Evolutionary conservation across 1,139 yeast species (phyloP), one percentile per base, ranked within the genome.

Genomic region (Candida glucosophila): DNA sequence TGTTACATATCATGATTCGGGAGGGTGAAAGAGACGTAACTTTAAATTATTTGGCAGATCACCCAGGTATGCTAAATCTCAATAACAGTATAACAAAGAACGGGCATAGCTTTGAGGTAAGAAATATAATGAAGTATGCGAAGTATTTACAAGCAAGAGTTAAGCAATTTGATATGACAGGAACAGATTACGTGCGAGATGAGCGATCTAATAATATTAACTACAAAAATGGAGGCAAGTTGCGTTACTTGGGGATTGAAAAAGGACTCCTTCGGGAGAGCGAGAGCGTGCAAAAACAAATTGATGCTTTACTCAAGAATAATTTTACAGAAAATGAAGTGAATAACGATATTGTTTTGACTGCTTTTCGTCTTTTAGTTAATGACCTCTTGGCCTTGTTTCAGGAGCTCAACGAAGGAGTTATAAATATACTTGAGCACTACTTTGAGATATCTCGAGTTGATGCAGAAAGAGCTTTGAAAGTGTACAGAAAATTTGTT

Each of bases 391-490:
- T 90, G 38, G 72, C 85, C 1, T 58, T 90, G 22, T 92, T 85
- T 54, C 96, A 90, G 53, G 78, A 80, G 29, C 60, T 90, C 39
- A 90, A 90, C 52, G 97, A 90, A 56, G 97, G 97, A 15, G 95
- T 90, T 19, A 88, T 90, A 39, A 88, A 86, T 43, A 59, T 90
- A 25, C 67, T 90, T 37, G 97, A 90, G 48, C 94, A 90, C 47
- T 90, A 83, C 53, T 90, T 90, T 55, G 98, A 90, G 54, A 80
- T 90, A 75, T 75, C 88, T 19, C 75, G 73, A 39, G 61, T 62
- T 19, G 95, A 90, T 49, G 97, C 97, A 4, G 83, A 80, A 44
- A 69, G 88, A 36, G 90, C 95, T 0, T 67, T 90, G 36, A 76
- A 72, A 16, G 76, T 90, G 25, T 90, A 90, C 58, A 83, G 80